phyloP scores from a whole-genome alignment of 1,139 yeast genomes.

The Candida anutae region DNA sequence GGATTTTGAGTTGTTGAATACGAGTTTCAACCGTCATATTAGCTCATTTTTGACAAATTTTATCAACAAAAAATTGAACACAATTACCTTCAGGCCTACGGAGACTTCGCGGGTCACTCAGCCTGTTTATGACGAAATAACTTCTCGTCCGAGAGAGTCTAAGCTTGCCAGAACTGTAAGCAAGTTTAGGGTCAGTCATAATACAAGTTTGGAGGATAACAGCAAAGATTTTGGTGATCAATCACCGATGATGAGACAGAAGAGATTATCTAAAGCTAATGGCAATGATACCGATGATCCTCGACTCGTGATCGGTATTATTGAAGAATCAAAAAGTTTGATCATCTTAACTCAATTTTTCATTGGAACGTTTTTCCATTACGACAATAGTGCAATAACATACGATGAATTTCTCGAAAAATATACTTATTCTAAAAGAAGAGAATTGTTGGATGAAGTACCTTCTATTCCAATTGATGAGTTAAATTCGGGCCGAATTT shows the following conservation, averaged over 20 bases:
- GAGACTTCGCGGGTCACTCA: constrained; percentile 6
- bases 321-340: constrained; percentile 28
- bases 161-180: constrained; percentile 22
- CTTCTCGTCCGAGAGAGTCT: constrained; percentile 22
- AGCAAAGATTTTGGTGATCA: neutral
- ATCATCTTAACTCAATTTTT: constrained; percentile 54
- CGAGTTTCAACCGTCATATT: constrained; percentile 17
- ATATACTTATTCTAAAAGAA: constrained; percentile 29
- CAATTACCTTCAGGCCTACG: constrained; percentile 12
- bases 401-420: constrained; percentile 42
- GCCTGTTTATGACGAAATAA: constrained; percentile 9
- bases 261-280: constrained; percentile 4
- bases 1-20: constrained; percentile 19
- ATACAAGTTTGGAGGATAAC: constrained; percentile 2
- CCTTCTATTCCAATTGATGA: constrained; percentile 12
- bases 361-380: constrained; percentile 57
- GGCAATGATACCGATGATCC: constrained; percentile 29
- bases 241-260: neutral
- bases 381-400: constrained; percentile 38
- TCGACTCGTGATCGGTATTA: constrained; percentile 33
- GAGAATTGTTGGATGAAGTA: constrained; percentile 19
- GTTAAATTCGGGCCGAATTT: constrained; percentile 15
- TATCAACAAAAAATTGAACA: constrained; percentile 16
- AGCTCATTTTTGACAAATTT: constrained; percentile 23
- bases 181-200: constrained; percentile 6